Percentiles rank a stretch among this genome's conserved stretches.
Evolutionary conservation across 108 stramenopile species (phyloP).

Genomic region (Nitzschia putrida): DNA sequence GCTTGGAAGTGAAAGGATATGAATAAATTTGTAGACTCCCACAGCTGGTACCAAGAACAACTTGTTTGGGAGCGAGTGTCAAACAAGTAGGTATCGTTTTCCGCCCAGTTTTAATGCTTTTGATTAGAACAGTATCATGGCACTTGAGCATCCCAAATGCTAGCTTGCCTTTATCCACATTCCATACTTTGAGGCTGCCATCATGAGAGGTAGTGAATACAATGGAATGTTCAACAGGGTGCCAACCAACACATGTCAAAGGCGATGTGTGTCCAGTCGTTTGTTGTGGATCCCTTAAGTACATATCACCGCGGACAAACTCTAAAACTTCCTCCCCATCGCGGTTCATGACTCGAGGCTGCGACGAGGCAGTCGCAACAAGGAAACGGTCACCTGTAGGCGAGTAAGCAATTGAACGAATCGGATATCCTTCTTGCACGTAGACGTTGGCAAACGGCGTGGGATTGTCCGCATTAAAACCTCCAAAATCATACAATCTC

Average conservation of each 20-base stretch:
- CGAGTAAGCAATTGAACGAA: conserved; percentile 35
- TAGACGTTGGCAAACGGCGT: conserved; percentile 40
- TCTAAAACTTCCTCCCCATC: conserved; percentile 74
- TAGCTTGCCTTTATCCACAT: conserved; percentile 74
- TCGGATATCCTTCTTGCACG: conserved; percentile 59
- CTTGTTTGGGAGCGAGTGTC: conserved; percentile 12
- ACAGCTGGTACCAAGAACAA: conserved; percentile 78
- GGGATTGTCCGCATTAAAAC: conserved; percentile 56
- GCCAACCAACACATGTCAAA: conserved; percentile 85
- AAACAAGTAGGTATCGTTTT: conserved; percentile 51
- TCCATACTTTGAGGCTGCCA: conserved; percentile 85
- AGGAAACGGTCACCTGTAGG: conserved; percentile 78
- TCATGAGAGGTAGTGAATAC: conserved; percentile 79
- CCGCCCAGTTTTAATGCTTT: conserved; percentile 55
- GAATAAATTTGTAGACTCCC: conserved; percentile 86
- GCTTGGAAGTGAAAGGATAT: conserved; percentile 38
- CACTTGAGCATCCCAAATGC: conserved; percentile 80
- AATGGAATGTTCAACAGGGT: conserved; percentile 77
- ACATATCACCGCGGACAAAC: conserved; percentile 87
- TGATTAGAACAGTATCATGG: conserved; percentile 56
- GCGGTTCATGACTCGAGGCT: conserved; percentile 78
- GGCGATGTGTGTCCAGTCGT: conserved; percentile 84
- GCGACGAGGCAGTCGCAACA: conserved; percentile 74
- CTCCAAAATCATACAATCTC: conserved; percentile 85
- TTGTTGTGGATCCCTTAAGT: conserved; percentile 80